Percentiles rank a stretch among this genome's conserved stretches.
These are phyloP conservation scores for Verticillium tricorpus DNA, from an alignment of 2,329 filamentous ascomycete species.

Conservation along the genomic window DNA sequence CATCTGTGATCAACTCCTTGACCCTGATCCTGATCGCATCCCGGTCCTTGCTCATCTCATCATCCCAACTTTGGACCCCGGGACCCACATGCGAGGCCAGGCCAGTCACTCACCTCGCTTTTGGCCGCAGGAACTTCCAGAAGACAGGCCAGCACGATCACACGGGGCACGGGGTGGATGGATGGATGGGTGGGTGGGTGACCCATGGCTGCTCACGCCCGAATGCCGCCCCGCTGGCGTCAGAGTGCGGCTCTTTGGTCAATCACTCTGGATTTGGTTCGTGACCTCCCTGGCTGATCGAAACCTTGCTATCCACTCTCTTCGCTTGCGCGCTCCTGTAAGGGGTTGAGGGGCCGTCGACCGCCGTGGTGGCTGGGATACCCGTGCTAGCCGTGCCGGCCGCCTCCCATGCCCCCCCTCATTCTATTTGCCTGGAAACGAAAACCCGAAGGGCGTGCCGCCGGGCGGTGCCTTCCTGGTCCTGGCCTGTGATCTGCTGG, in stretches of 20 bases:
- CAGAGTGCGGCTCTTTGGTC: not conserved
- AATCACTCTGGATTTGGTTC: not conserved
- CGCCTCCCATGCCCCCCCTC: not conserved
- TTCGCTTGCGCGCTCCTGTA: not conserved
- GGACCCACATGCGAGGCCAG: not conserved
- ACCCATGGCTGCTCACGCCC: not conserved
- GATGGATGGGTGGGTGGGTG: too few relatives aligned
- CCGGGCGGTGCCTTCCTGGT: not conserved
- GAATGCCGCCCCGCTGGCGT: not conserved
- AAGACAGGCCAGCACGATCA: not conserved
- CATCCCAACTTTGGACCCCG: not conserved
- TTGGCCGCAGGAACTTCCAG: not conserved
- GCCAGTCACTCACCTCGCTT: not conserved
- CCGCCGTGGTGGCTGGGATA: not conserved
- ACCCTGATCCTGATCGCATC: not conserved
- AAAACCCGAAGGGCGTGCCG: not conserved
- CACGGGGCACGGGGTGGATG: too few relatives aligned
- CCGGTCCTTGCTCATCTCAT: not conserved
- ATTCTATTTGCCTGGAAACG: not conserved
- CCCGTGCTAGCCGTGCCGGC: slow-evolving; percentile 5
- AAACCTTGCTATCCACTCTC: not conserved
- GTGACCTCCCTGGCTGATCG: not conserved
- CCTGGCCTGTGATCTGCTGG: not conserved
- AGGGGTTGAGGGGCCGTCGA: not conserved
- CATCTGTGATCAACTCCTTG: not conserved